These are phyloP conservation scores for Paramecium pentaurelia DNA, from an alignment of 73 alveolate species.

Conservation along the genomic window DNA sequence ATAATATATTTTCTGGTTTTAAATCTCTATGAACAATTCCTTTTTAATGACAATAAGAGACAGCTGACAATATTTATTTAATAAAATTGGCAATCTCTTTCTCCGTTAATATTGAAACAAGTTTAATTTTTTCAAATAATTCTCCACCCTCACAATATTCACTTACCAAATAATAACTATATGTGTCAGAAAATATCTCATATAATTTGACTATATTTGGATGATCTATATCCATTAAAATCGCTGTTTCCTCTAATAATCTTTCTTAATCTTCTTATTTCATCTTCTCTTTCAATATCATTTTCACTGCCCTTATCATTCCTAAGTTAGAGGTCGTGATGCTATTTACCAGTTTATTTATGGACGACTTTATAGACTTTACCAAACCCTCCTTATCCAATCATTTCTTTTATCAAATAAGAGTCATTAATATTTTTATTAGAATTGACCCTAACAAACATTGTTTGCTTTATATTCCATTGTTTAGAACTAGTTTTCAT, in stretches of 20 bases:
- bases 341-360: neutral
- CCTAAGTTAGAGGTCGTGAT: slow-evolving; percentile 24
- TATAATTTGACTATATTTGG: slow-evolving; percentile 45
- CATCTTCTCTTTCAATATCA: slow-evolving; percentile 31
- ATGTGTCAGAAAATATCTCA: slow-evolving; percentile 13
- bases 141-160: slow-evolving; percentile 65
- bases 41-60: slow-evolving; percentile 85
- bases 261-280: slow-evolving; percentile 6
- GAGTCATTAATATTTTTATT: slow-evolving; percentile 2
- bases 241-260: slow-evolving; percentile 16
- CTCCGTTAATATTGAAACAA: slow-evolving; percentile 69
- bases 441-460: slow-evolving; percentile 42
- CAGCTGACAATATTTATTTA: slow-evolving; percentile 76
- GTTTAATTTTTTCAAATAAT: slow-evolving; percentile 68
- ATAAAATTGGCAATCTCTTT: slow-evolving; percentile 68
- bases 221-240: slow-evolving; percentile 44
- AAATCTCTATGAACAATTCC: slow-evolving; percentile 94
- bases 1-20: slow-evolving; percentile 90
- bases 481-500: neutral
- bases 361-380: slow-evolving; percentile 49
- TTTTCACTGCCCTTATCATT: slow-evolving; percentile 52
- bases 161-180: slow-evolving; percentile 20
- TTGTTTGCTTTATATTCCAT: neutral
- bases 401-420: slow-evolving; percentile 6
- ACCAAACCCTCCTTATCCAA: slow-evolving; percentile 56